Evolutionary conservation across 164 flowering plant genomes (phyloP), one percentile per base, ranked within the genome.

Genomic region (Liquidambar formosana): DNA sequence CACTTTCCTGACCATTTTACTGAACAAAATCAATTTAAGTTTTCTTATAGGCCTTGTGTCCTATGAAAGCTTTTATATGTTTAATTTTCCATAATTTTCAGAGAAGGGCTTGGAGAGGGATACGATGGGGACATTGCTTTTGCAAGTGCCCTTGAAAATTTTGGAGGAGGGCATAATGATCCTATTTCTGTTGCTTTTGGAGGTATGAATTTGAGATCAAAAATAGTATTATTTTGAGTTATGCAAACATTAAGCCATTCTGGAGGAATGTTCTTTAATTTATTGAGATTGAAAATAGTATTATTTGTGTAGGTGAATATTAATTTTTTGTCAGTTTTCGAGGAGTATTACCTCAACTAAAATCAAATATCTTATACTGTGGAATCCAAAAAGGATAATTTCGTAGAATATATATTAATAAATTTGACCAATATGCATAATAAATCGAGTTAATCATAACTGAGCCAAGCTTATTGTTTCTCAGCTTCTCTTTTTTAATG

Each of bases 141-240:
- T 84, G 94, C 97, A 38, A 89, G 94, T 76, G 82, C 96, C 56
- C 87, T 95, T 64, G 97, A 95, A 84, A 79, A 80, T 48, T 95
- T 95, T 90, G 97, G 93, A 21, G 99, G 99, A 67, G 93, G 93
- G 59, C 89, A 88, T 72, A 87, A 91, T 84, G 99, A 95, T 75
- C 94, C 94, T 16, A 80, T 91, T 33, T 86, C 88, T 82, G 83
- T 88, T 70, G 91, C 96, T 75, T 88, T 93, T 83, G 99, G 99
- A 84, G 99, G 99, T 94, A 77, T 71, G 67, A 26, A 33, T 54
- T 48, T 49, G 41, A 33, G 11, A 14, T 65, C 41, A 19, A 38
- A 53, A 62, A n/a, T n/a, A n/a, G n/a, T n/a, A n/a, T 2, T 60
- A 22, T 26, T 10, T 57, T 67, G 54, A 5, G n/a, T 2, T 33